Conservation (phyloP, 164 flowering plant genomes). For the Dillenia suffruticosa region DNA sequence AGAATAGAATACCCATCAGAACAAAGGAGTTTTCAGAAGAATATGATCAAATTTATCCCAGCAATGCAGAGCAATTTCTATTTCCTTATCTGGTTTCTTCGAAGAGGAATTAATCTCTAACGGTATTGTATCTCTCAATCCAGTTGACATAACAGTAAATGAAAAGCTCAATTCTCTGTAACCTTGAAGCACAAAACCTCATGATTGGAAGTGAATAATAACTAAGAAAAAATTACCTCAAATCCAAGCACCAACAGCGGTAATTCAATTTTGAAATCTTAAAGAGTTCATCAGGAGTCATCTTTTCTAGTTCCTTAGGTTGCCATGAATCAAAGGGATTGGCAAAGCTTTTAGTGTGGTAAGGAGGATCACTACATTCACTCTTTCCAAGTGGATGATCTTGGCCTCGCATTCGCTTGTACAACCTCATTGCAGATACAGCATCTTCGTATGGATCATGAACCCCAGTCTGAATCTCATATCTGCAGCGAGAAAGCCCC, state of each 20-base stretch:
- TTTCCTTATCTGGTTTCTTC: too few relatives aligned
- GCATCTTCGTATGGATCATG: slow-evolving; percentile 70
- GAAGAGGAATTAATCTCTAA: too few relatives aligned
- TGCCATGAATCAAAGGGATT: slow-evolving; percentile 23
- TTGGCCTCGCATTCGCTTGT: slow-evolving; percentile 54
- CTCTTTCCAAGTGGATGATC: slow-evolving; percentile 29
- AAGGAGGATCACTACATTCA: slow-evolving; percentile 1
- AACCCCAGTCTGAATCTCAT: slow-evolving; percentile 54
- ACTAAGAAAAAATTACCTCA: slow-evolving; percentile 2
- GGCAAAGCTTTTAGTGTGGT: slow-evolving; percentile 7
- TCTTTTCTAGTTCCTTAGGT: slow-evolving; percentile 36
- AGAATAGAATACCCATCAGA: too few relatives aligned
- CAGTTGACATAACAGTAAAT: too few relatives aligned
- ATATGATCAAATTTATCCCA: too few relatives aligned
- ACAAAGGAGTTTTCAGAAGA: too few relatives aligned
- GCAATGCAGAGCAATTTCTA: too few relatives aligned
- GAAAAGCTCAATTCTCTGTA: too few relatives aligned
- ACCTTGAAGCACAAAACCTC: too few relatives aligned
- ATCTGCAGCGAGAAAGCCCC: slow-evolving; percentile 30
- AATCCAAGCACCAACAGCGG: slow-evolving; percentile 73
- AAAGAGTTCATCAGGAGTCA: slow-evolving; percentile 58
- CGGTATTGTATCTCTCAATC: too few relatives aligned
- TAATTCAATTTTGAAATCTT: slow-evolving; percentile 53
- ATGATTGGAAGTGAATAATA: too few relatives aligned
- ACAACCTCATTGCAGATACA: slow-evolving; percentile 69